A percentile compares a stretch with the other conserved stretches of the same genome.
phyloP scores from a whole-genome alignment of 2,329 filamentous ascomycete genomes.

The Colletotrichum eleusines region DNA sequence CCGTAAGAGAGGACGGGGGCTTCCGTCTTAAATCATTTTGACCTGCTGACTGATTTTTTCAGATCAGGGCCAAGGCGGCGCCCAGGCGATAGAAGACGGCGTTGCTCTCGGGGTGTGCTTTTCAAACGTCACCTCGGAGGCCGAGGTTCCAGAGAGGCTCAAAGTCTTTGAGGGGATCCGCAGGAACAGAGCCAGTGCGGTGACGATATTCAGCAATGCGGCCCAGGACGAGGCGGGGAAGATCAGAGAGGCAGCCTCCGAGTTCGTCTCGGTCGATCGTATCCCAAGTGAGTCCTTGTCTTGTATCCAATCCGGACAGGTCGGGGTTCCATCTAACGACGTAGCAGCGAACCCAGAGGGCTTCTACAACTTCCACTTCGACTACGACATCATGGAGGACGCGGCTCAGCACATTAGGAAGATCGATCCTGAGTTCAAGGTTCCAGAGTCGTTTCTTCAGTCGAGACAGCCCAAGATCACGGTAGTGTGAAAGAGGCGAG shows the following conservation, averaged over 20 bases:
- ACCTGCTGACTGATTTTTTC: conserved; percentile 18
- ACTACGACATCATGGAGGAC: conserved; percentile 33
- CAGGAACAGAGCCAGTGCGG: conserved; percentile 49
- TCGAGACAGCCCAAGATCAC: not conserved
- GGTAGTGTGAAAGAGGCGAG: not conserved
- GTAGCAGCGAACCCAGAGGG: conserved; percentile 33
- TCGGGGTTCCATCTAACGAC: not conserved
- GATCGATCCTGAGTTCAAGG: conserved; percentile 3
- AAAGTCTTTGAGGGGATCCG: conserved; percentile 46
- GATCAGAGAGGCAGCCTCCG: conserved; percentile 44
- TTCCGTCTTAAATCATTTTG: not conserved
- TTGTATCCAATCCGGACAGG: not conserved
- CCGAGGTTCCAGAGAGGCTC: conserved; percentile 45
- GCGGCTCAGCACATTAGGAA: conserved; percentile 1
- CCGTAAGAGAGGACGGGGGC: conserved; percentile 44
- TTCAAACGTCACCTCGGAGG: conserved; percentile 37
- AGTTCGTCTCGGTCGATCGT: conserved; percentile 47
- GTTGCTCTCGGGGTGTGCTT: conserved; percentile 50
- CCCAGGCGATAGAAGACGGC: conserved; percentile 53
- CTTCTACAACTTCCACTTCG: conserved; percentile 36
- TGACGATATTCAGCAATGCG: conserved; percentile 56
- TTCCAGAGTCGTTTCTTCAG: conserved; percentile 4
- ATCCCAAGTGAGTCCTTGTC: conserved; percentile 47
- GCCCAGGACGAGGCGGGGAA: conserved; percentile 51
- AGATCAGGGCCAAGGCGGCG: conserved; percentile 55